Base-by-base conservation (phyloP, 1,284 basidiomycete species). In the Trametes pubescens region DNA sequence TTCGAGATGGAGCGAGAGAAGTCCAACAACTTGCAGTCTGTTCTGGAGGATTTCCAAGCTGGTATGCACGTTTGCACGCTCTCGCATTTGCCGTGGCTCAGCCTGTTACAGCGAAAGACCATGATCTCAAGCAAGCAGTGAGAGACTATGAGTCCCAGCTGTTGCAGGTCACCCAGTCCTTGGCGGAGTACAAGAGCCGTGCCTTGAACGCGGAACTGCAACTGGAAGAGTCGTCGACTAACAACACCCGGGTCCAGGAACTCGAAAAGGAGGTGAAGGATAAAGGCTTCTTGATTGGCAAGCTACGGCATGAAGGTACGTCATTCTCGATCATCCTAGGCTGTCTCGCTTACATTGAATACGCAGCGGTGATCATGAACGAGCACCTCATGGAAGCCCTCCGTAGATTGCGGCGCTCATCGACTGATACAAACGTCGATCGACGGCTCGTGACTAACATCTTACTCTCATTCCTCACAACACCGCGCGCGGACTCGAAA, bases 341-440 rank as follows among this genome's bases (percentile, higher is more conserved):
- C 7, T 44, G 60, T 52, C 37, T 40, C 68, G 34, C 48, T 55
- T 7, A 44, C 49, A 22, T 3, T 57, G 74, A 32, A 66, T 56
- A 24, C 7, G 18, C 69, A 96, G 95, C 92, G 53, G 94, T 98
- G 10, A 96, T 99, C 61, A 90, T 97, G 74, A 99, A 99, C 73
- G 97, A 99, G 74, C 97, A 99, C 73, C 84, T 99, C 9, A 98
- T 96, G 70, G 96, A 99, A 77, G 96, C 98, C 0, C 85, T 99
- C n/a, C 91, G 96, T 16, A 88, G 97, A 24, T 82, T 99, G 51
- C 88, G 95, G 40, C 91, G 90, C 69, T 93, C 91, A 65, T 91
- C 93, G 2, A 88, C 92, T 1, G 94, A 95, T 64, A 91, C 87
- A 57, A 97, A 94, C 66, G 97, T 99, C 21, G 97, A 99, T 75